A percentile compares a stretch with the other conserved stretches of the same genome.
Evolutionary conservation across 2,329 filamentous ascomycete genomes (phyloP).

Genomic region (Penicillium sp.): DNA sequence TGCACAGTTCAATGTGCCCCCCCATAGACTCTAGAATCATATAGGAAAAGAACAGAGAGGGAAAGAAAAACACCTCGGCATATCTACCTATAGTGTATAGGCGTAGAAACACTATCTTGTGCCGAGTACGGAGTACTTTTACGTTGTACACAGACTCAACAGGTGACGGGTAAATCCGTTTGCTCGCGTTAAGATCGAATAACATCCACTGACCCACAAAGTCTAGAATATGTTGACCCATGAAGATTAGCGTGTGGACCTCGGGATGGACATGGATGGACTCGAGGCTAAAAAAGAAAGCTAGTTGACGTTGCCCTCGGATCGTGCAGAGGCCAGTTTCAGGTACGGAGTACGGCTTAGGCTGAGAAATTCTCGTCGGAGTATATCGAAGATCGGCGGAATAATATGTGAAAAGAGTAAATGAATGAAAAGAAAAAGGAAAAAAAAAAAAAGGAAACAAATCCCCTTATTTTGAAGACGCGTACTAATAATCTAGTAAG

Average conservation of each 20-base stretch:
- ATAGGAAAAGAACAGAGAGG: neutral
- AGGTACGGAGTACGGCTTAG: conserved; percentile 23
- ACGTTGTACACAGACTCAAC: neutral
- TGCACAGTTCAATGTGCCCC: neutral
- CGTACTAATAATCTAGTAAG: conserved; percentile 7
- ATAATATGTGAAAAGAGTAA: neutral
- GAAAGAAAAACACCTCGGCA: neutral
- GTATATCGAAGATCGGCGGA: conserved; percentile 26
- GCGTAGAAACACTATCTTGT: neutral
- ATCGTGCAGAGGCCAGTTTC: conserved; percentile 25
- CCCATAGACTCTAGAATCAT: neutral
- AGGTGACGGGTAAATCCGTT: neutral
- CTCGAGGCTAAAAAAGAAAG: conserved; percentile 8
- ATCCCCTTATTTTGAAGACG: neutral
- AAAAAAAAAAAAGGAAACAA: neutral
- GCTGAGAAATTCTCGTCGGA: conserved; percentile 21
- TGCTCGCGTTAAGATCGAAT: conserved; percentile 11
- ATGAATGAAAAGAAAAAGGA: neutral
- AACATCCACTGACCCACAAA: conserved; percentile 4
- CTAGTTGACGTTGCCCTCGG: conserved; percentile 17
- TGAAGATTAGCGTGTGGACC: conserved; percentile 13
- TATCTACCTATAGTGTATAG: neutral
- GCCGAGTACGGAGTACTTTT: too few relatives aligned
- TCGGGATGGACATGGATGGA: conserved; percentile 14
- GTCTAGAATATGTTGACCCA: conserved; percentile 11